Base-by-base conservation (phyloP, 2,329 filamentous ascomycete species). In the Juglanconis juglandina region DNA sequence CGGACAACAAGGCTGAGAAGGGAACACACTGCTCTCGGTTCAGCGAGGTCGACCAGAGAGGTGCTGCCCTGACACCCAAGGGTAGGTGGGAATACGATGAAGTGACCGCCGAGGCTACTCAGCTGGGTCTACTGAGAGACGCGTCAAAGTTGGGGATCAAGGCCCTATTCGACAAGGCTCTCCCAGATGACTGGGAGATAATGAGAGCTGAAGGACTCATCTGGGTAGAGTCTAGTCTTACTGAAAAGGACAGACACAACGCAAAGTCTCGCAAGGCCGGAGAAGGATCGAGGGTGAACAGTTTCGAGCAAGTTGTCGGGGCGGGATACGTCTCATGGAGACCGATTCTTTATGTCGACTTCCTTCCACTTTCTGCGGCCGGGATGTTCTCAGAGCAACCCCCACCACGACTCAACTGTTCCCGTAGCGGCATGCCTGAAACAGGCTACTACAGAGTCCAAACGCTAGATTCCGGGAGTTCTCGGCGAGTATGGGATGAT, bases 301-400 rank as follows among this genome's bases (percentile, higher is more conserved):
- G 8, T 39, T 61, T 24, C 44, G 54, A 42, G 37, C 61, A 6
- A 47, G 59, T 3, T 54, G 81, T 1, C 57, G 65, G 1, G 53
- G 68, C 0, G 72, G 73, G 0, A 30, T 72, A 3, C 24, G 44
- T 83, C 0, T 65, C 71, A 46, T 72, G 70, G 5, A 66, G 73
- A 4, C 78, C 81, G 1, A 74, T 83, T n/a, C 81, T 76, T 0
- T 84, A 84, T 58, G 81, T 83, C 60, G 81, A 83, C 57, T 84
- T 83, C 53, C 68, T 84, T 4, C 81, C 81, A 0, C 67, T 84
- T 1, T 81, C 79, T 1, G 81, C 81, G 0, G 81, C 79, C 0
- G 80, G 80, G 0, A 83, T 83, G 30, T 63, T 63, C 42, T 24
- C 61, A 63, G 46, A 60, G 58, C n/a, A 63, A 63, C 11, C 37